These are phyloP conservation scores for Carex cristatella DNA, from an alignment of 176 grass and related monocot species.

Conservation along the genomic window DNA sequence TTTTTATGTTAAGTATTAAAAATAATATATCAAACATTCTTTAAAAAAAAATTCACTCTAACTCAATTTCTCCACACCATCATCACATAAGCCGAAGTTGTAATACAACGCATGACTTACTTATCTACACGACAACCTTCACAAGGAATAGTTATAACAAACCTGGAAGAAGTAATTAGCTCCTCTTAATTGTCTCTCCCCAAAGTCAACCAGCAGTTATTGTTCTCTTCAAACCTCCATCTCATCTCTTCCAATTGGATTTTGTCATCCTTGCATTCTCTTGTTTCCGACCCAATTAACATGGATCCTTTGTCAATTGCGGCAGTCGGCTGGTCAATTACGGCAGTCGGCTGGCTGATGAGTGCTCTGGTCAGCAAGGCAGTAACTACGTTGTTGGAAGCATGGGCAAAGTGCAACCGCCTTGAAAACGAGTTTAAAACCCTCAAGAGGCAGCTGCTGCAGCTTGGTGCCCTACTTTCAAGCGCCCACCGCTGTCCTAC, in stretches of 20 bases:
- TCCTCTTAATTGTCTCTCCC: too few species aligned
- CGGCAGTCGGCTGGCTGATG: background rate
- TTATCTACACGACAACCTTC: too few species aligned
- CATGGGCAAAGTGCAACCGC: background rate
- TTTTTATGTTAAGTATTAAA: too few species aligned
- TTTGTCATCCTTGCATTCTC: too few species aligned
- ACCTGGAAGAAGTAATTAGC: too few species aligned
- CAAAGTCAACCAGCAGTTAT: background rate
- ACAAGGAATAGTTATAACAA: too few species aligned
- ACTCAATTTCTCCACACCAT: too few species aligned
- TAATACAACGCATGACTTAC: too few species aligned
- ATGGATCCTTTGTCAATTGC: background rate
- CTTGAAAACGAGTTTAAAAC: background rate
- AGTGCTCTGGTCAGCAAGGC: background rate
- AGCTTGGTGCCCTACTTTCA: background rate
- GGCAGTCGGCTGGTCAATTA: background rate
- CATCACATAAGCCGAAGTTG: too few species aligned
- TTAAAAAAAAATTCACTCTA: too few species aligned
- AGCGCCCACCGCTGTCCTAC: background rate
- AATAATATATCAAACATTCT: too few species aligned
- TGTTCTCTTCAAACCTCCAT: background rate
- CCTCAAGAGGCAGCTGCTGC: slow-evolving; percentile 11
- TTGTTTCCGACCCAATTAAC: background rate
- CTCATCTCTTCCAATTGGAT: background rate
- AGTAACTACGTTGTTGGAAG: slow-evolving; percentile 10